phyloP scores from a whole-genome alignment of 73 alveolate genomes.

The Halteria grandinella region DNA sequence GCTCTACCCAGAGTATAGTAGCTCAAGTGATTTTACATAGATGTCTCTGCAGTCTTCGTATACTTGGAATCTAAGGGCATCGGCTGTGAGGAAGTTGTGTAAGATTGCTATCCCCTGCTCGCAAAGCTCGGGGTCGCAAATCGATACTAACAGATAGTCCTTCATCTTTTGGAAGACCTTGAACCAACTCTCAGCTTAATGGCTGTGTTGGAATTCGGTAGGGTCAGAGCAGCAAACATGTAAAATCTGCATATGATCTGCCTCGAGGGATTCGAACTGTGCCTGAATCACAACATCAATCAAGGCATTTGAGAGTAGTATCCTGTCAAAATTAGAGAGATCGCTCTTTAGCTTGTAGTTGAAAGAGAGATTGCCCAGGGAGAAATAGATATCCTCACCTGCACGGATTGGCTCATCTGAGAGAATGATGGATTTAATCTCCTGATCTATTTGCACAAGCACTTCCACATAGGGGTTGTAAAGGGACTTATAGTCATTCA shows the following conservation, averaged over 20 bases:
- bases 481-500: constrained; percentile 51
- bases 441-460: constrained; percentile 32
- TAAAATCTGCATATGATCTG: constrained; percentile 54
- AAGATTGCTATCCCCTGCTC: constrained; percentile 41
- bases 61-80: constrained; percentile 44
- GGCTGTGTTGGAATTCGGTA: constrained; percentile 16
- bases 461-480: constrained; percentile 50
- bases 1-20: constrained; percentile 23
- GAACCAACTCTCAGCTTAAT: constrained; percentile 60
- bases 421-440: constrained; percentile 14
- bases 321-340: constrained; percentile 38
- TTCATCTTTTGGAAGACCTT: constrained; percentile 46
- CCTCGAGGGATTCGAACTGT: constrained; percentile 51
- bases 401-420: constrained; percentile 18
- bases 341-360: constrained; percentile 50
- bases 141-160: constrained; percentile 68
- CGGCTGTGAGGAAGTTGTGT: constrained; percentile 59
- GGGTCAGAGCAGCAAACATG: constrained; percentile 36
- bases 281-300: constrained; percentile 27
- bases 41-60: constrained; percentile 51
- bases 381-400: constrained; percentile 60
- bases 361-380: constrained; percentile 50
- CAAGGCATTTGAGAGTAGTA: constrained; percentile 45
- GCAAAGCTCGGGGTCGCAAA: constrained; percentile 64
- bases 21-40: constrained; percentile 59